Percentiles rank a stretch among this genome's conserved stretches.
Evolutionary conservation across 345 rosid genomes (phyloP).

Genomic region (Hibiscus trionum): DNA sequence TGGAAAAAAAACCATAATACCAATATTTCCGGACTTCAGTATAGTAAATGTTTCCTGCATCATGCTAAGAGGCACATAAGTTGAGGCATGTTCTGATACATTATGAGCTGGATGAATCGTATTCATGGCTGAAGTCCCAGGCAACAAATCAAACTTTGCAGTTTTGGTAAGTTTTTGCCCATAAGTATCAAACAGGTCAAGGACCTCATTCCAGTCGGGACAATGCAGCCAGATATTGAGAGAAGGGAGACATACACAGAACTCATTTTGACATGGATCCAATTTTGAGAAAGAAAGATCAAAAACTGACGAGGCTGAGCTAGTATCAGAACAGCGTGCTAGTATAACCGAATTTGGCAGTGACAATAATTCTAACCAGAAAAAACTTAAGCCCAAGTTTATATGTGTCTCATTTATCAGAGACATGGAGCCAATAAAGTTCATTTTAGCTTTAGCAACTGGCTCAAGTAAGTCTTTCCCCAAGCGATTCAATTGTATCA

Average conservation of each 20-base stretch:
- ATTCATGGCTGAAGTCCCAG: constrained; percentile 18
- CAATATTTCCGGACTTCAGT: constrained; percentile 49
- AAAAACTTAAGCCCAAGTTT: constrained; percentile 40
- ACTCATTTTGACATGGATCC: constrained; percentile 27
- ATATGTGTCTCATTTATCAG: constrained; percentile 37
- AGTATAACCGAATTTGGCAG: constrained; percentile 40
- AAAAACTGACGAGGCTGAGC: constrained; percentile 40
- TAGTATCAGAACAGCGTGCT: constrained; percentile 40
- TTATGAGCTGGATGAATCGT: constrained; percentile 15
- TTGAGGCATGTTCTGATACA: constrained; percentile 12
- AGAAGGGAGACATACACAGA: constrained; percentile 60
- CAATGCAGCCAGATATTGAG: constrained; percentile 65
- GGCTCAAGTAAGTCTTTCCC: constrained; percentile 38
- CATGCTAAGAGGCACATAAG: constrained; percentile 20
- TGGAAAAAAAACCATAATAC: constrained; percentile 51
- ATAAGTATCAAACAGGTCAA: constrained; percentile 31
- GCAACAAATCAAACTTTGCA: constrained; percentile 15
- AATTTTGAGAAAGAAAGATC: constrained; percentile 35
- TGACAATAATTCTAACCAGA: constrained; percentile 43
- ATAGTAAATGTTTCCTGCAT: constrained; percentile 19
- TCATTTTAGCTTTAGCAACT: constrained; percentile 52
- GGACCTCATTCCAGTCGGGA: constrained; percentile 46
- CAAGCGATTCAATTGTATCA: constrained; percentile 28
- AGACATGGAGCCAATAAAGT: constrained; percentile 48
- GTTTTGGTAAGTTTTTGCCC: constrained; percentile 30